Evolutionary conservation across 345 rosid genomes (phyloP), one percentile per base, ranked within the genome.

Genomic region (Citrus hindsii): DNA sequence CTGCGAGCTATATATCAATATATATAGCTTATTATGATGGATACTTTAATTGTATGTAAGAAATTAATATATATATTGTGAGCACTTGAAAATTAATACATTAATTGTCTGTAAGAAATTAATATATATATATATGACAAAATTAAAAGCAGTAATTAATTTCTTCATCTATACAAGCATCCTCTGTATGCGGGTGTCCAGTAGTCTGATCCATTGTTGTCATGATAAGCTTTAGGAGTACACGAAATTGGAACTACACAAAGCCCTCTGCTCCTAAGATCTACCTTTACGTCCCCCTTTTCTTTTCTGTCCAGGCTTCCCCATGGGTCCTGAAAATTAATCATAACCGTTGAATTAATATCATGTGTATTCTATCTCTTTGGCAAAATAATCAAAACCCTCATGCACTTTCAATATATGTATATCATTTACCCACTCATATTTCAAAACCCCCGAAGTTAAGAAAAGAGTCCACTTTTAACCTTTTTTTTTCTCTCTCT

Each of bases 181-280:
- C 97, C 95, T 84, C 94, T 88, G 73, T 91, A 92, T 0, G 97
- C 78, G 0, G 97, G 94, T 35, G 93, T 91, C 97, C 97, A 94
- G 82, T 89, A 94, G 83, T 94, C 98, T 8, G 94, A 82, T 79
- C 94, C 97, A 0, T 84, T 77, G 85, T 80, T 92, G 77, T 94
- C 94, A 7, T 86, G 94, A 59, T 79, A 92, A 53, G 84, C 83
- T 51, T 85, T 84, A 71, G 97, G 97, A 0, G 92, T 87, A 74
- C 84, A 89, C 1, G 96, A 86, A 65, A 88, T 74, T 0, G 98
- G 98, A 81, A 94, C 91, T 78, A 94, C 87, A 83, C 98, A 91
- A 66, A 94, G 92, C 4, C 98, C 98, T 82, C 89, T 89, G 84
- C 92, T 91, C 78, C 82, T 87, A 24, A 94, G 76, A 79, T 92